phyloP scores from a whole-genome alignment of 208 protist genomes.

The Angomonas deanei region DNA sequence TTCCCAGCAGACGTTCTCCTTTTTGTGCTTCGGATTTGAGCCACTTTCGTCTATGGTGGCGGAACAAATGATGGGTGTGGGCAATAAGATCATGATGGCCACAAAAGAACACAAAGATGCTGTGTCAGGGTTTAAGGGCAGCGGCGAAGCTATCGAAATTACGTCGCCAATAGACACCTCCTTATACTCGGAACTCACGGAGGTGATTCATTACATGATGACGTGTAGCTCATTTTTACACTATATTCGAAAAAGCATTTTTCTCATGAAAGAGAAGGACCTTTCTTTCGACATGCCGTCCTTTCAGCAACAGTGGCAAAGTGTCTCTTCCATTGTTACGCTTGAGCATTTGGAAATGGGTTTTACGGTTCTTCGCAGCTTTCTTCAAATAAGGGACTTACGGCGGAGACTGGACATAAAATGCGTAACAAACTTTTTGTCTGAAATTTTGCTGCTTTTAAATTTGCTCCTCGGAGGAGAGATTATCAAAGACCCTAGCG shows the following conservation, averaged over 20 bases:
- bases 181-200: constrained; percentile 39
- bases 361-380: constrained; percentile 60
- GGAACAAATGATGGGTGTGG: constrained; percentile 23
- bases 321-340: constrained; percentile 65
- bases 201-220: constrained; percentile 62
- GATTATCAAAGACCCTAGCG: constrained; percentile 47
- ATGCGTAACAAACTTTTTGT: constrained; percentile 48
- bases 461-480: constrained; percentile 69
- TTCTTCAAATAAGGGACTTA: constrained; percentile 60
- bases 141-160: constrained; percentile 60
- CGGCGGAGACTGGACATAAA: constrained; percentile 47
- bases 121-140: constrained; percentile 46
- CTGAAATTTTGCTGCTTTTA: constrained; percentile 75
- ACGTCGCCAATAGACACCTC: constrained; percentile 43
- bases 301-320: constrained; percentile 80
- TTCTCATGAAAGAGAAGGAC: constrained; percentile 39
- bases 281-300: constrained; percentile 19
- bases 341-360: constrained; percentile 61
- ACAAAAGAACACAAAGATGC: constrained; percentile 62
- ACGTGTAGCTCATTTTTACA: constrained; percentile 55
- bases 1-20: constrained; percentile 66
- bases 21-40: constrained; percentile 82
- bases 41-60: constrained; percentile 68
- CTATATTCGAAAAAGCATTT: constrained; percentile 61
- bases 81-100: constrained; percentile 37